A percentile compares a stretch with the other conserved stretches of the same genome.
These are phyloP conservation scores for Sugiyamaella valdiviana DNA, from an alignment of 805 yeast species.

Conservation along the genomic window DNA sequence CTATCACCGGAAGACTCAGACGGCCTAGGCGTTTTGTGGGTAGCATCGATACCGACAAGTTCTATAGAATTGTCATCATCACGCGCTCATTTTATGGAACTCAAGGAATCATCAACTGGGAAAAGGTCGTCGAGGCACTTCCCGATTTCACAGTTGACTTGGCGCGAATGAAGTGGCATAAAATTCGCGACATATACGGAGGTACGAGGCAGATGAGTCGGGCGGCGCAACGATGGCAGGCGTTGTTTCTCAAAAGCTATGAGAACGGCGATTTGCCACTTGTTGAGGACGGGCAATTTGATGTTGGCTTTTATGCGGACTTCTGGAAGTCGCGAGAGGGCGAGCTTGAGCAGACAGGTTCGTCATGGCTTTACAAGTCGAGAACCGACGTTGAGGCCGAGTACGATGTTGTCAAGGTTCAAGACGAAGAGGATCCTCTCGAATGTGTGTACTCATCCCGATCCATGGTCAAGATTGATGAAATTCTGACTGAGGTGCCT, in stretches of 20 bases:
- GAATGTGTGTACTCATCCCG: constrained; percentile 46
- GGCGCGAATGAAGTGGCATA: constrained; percentile 63
- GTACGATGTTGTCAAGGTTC: constrained; percentile 37
- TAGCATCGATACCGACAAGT: constrained; percentile 39
- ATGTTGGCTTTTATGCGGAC: constrained; percentile 47
- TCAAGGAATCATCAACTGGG: constrained; percentile 59
- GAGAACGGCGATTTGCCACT: constrained; percentile 40
- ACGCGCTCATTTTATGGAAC: constrained; percentile 47
- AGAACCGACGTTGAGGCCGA: constrained; percentile 42
- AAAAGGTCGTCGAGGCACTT: constrained; percentile 46
- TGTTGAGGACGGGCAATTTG: constrained; percentile 39
- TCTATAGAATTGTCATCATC: constrained; percentile 62
- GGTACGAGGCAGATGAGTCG: constrained; percentile 55
- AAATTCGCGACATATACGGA: constrained; percentile 51
- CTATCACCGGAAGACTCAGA: constrained; percentile 21
- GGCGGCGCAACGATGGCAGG: constrained; percentile 57
- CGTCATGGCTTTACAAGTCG: constrained; percentile 16
- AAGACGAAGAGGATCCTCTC: constrained; percentile 21
- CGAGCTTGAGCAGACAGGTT: constrained; percentile 21
- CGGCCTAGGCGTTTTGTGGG: constrained; percentile 32
- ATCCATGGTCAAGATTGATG: constrained; percentile 70
- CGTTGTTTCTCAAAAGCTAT: constrained; percentile 52
- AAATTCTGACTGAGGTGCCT: constrained; percentile 38
- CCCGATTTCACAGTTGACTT: constrained; percentile 38
- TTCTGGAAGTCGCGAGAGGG: constrained; percentile 60